These are phyloP conservation scores for Kernera saxatilis DNA, from an alignment of 345 rosid genomes.

Conservation along the genomic window DNA sequence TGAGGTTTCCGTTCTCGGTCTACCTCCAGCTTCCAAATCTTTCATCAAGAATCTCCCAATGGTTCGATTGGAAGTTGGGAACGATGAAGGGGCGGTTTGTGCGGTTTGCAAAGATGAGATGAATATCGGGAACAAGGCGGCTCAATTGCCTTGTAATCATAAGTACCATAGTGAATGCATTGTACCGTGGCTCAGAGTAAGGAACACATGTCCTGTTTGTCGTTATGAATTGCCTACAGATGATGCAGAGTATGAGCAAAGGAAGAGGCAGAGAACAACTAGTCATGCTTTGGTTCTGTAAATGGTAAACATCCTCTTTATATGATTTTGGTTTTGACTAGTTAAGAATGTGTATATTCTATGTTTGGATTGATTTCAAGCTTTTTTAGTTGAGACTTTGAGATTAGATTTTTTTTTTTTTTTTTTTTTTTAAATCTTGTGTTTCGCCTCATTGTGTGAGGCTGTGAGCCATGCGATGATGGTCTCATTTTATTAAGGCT, in stretches of 20 bases:
- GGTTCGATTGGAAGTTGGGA: constrained; percentile 32
- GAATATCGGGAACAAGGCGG: constrained; percentile 48
- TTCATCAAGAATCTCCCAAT: constrained; percentile 56
- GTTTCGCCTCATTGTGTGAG: constrained; percentile 1
- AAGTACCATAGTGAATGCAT: constrained; percentile 84
- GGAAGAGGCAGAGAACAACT: constrained; percentile 32
- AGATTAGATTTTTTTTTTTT: not conserved
- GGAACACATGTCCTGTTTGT: constrained; percentile 96
- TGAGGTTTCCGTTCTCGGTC: constrained; percentile 42
- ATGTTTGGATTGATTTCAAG: constrained; percentile 13
- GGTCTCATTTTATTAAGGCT: too few species aligned
- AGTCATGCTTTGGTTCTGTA: constrained; percentile 2
- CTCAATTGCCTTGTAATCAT: constrained; percentile 75
- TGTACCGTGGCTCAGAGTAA: constrained; percentile 68
- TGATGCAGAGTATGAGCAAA: constrained; percentile 67
- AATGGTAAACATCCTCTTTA: not conserved
- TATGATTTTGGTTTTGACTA: constrained; percentile 7
- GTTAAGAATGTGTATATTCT: not conserved
- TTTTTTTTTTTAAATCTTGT: not conserved
- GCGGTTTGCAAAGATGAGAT: constrained; percentile 93
- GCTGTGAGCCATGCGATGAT: too few species aligned
- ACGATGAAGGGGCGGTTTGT: constrained; percentile 41
- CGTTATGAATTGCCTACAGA: constrained; percentile 84
- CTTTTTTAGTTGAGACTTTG: not conserved
- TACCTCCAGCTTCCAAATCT: constrained; percentile 62